Evolutionary conservation across 768 basidiomycete genomes (phyloP), one percentile per base, ranked within the genome.

Genomic region (Calocybe indica): DNA sequence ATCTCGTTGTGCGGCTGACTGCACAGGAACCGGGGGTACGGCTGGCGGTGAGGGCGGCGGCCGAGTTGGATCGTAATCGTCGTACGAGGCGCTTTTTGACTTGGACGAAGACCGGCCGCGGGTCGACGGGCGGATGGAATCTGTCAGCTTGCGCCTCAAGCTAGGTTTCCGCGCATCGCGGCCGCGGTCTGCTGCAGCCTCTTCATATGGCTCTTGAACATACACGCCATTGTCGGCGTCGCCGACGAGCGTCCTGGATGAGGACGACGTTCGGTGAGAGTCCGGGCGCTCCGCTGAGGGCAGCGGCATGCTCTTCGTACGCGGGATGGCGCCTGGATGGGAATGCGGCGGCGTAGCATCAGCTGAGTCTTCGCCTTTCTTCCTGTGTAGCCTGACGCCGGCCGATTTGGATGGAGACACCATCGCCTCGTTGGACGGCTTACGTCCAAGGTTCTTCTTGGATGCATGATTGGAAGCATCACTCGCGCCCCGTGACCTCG

Each of bases 241-340:
- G 5, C 59, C 54, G 10, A 51, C 48, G n/a, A 52, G 41, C 12
- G 50, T 45, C 43, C 55, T 56, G 32, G 60, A 57, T 12, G 57
- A 58, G 10, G 56, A 39, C 6, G 59, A 57, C 13, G 43, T 55
- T 10, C 57, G 49, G 30, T 52, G 52, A 13, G 53, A 56, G 28
- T 49, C 51, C 32, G 47, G 46, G 34, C 48, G 51, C 13, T 55
- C 58, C 2, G 52, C 44, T 32, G 63, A 58, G n/a, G n/a, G 22
- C 7, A 71, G 54, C 0, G 78, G 75, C 70, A 78, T 78, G 46
- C 80, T 78, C 67, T 80, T 78, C 56, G 66, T 70, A 32, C 77
- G 71, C 7, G 72, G 63, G 12, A 71, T 46, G 14, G 32, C 51
- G 37, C 42, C 30, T 22, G 22, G 22, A 22, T 22, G 22, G 47